Evolutionary conservation across 345 rosid genomes (phyloP).

Genomic region (Trapa incisa): DNA sequence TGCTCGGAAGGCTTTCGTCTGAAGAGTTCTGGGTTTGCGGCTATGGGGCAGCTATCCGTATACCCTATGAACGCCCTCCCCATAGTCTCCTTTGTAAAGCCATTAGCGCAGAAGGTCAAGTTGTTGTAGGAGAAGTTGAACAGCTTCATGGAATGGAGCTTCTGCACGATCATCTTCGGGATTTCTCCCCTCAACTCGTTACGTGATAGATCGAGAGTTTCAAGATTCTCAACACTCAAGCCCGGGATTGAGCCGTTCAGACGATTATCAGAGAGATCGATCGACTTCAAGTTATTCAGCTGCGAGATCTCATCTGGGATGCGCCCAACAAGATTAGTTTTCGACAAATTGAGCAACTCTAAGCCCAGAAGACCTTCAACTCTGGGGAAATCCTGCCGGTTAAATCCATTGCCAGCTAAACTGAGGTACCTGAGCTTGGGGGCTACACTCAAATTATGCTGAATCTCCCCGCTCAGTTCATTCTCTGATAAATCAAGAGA

Average conservation of each 20-base stretch:
- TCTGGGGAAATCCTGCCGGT: slow-evolving; percentile 41
- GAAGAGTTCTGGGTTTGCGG: slow-evolving; percentile 57
- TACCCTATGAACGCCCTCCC: slow-evolving; percentile 49
- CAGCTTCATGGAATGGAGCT: slow-evolving; percentile 46
- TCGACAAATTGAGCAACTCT: slow-evolving; percentile 75
- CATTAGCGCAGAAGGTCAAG: slow-evolving; percentile 54
- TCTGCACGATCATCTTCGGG: slow-evolving; percentile 40
- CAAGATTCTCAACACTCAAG: slow-evolving; percentile 32
- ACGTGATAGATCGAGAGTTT: slow-evolving; percentile 54
- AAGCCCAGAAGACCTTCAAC: slow-evolving; percentile 32
- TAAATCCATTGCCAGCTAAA: slow-evolving; percentile 72
- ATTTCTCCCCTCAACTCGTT: slow-evolving; percentile 79
- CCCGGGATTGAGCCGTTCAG: slow-evolving; percentile 51
- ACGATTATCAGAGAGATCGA: slow-evolving; percentile 72
- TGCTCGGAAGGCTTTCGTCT: slow-evolving; percentile 30
- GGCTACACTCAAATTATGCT: slow-evolving; percentile 31
- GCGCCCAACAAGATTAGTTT: slow-evolving; percentile 44
- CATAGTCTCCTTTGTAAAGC: slow-evolving; percentile 33
- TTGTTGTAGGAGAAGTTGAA: slow-evolving; percentile 90
- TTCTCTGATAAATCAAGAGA: slow-evolving; percentile 81
- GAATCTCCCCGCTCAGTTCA: slow-evolving; percentile 61
- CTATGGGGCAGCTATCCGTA: slow-evolving; percentile 69
- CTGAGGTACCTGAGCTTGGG: slow-evolving; percentile 57
- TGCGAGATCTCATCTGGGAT: slow-evolving; percentile 46
- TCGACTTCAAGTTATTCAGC: slow-evolving; percentile 33